These are phyloP conservation scores for Sequoiadendron giganteum DNA, from an alignment of 75 land plant species.

Conservation along the genomic window DNA sequence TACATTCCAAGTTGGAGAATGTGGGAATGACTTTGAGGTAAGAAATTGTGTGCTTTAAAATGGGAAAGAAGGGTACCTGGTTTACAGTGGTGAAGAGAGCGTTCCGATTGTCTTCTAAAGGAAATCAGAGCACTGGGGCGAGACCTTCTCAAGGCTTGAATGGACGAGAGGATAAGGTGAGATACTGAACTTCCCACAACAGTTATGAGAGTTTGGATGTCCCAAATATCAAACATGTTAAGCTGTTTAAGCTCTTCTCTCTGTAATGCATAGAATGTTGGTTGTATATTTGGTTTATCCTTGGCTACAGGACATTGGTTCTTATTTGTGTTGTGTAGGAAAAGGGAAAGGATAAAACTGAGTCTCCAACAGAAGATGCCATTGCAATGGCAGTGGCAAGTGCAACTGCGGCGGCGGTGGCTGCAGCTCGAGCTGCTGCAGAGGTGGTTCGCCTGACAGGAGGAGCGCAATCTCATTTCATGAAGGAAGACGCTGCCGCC, in stretches of 20 bases:
- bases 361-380: constrained; percentile 24
- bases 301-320: not conserved
- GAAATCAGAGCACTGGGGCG: constrained; percentile 15
- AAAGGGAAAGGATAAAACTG: not conserved
- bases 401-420: constrained; percentile 62
- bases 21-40: not conserved
- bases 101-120: constrained; percentile 78
- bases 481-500: constrained; percentile 66
- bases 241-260: not conserved
- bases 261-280: not conserved
- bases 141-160: constrained; percentile 8
- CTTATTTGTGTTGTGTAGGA: not conserved
- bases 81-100: constrained; percentile 84
- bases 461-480: constrained; percentile 12
- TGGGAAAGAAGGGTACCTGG: constrained; percentile 68
- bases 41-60: not conserved
- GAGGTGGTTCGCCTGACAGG: constrained; percentile 53
- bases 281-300: not conserved
- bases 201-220: not conserved
- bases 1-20: too few species aligned
- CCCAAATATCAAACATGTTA: not conserved
- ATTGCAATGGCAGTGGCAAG: constrained; percentile 64
- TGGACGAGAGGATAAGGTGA: constrained; percentile 49
- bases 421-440: constrained; percentile 62
- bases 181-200: not conserved